Evolutionary conservation across 1,284 basidiomycete species (phyloP).

Genomic region (Cerrena zonata): DNA sequence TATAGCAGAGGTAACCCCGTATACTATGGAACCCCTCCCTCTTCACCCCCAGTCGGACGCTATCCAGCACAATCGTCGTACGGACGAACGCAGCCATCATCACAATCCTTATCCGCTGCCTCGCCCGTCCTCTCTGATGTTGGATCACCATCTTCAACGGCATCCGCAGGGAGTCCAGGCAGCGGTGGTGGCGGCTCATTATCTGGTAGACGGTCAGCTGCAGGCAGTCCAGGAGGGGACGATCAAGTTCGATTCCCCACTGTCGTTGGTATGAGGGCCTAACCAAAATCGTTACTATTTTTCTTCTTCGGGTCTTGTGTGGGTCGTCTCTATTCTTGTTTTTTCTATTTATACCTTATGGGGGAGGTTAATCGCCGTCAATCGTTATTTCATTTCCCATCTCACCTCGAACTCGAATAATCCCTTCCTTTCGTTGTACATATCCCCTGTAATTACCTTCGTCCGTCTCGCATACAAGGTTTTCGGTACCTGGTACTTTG

Average conservation of each 20-base stretch:
- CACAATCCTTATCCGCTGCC: conserved; percentile 1
- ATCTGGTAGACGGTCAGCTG: conserved; percentile 6
- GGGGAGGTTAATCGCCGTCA: background rate
- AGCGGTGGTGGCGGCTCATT: conserved; percentile 2
- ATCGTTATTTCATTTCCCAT: background rate
- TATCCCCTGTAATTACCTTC: background rate
- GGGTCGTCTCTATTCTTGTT: background rate
- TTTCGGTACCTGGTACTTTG: background rate
- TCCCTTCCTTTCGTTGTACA: background rate
- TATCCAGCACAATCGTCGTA: too few species aligned
- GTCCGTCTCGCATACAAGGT: background rate
- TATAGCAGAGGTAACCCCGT: background rate
- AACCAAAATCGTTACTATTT: background rate
- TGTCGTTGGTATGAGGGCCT: conserved; percentile 28
- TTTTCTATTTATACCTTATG: conserved; percentile 1
- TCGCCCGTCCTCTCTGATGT: conserved; percentile 9
- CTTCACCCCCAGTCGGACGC: background rate
- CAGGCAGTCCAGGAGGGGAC: conserved; percentile 4
- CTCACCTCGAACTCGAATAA: background rate
- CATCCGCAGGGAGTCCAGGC: conserved; percentile 21
- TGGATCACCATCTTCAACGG: conserved; percentile 19
- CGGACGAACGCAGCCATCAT: conserved; percentile 1
- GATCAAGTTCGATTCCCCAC: conserved; percentile 26
- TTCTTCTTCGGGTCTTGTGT: background rate
- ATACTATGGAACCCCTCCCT: background rate